phyloP scores from a whole-genome alignment of 2,329 filamentous ascomycete species.

The Zymoseptoria ardabiliae region DNA sequence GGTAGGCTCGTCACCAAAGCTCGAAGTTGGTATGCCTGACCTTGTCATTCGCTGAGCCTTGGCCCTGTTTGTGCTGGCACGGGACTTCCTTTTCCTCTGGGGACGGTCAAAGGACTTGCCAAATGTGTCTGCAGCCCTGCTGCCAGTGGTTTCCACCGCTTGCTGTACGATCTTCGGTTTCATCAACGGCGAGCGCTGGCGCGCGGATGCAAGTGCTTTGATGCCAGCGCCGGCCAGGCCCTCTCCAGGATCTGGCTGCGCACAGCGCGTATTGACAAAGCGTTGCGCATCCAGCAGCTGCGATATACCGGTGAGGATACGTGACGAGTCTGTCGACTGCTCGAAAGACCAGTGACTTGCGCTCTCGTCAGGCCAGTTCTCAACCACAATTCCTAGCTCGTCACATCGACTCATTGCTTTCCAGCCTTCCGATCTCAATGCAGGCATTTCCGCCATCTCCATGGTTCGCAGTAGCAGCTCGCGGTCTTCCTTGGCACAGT shows the following conservation, averaged over 20 bases:
- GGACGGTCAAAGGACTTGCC: background rate
- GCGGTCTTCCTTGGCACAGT: slow-evolving; percentile 55
- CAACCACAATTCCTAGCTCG: slow-evolving; percentile 69
- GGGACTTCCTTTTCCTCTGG: background rate
- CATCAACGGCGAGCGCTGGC: background rate
- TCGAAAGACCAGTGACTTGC: slow-evolving; percentile 61
- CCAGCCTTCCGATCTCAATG: slow-evolving; percentile 57
- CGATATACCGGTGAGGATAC: slow-evolving; percentile 50
- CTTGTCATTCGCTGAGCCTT: slow-evolving; percentile 21
- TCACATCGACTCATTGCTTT: slow-evolving; percentile 60
- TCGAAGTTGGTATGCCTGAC: slow-evolving; percentile 35
- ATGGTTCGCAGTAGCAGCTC: slow-evolving; percentile 57
- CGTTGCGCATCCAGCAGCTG: slow-evolving; percentile 51
- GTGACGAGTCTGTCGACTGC: slow-evolving; percentile 31
- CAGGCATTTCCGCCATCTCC: slow-evolving; percentile 49
- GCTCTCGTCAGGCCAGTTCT: slow-evolving; percentile 56
- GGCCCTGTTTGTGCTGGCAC: background rate
- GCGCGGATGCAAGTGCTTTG: slow-evolving; percentile 18
- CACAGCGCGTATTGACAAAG: slow-evolving; percentile 39
- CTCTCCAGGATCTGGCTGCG: slow-evolving; percentile 23
- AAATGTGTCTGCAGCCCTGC: background rate
- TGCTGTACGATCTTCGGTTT: background rate
- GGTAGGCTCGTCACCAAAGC: slow-evolving; percentile 31
- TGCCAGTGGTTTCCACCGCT: background rate
- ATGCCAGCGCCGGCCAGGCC: slow-evolving; percentile 28